A percentile compares a stretch with the other conserved stretches of the same genome.
Evolutionary conservation across 1,284 basidiomycete species (phyloP).

Genomic region (Gymnopus androsaceus): DNA sequence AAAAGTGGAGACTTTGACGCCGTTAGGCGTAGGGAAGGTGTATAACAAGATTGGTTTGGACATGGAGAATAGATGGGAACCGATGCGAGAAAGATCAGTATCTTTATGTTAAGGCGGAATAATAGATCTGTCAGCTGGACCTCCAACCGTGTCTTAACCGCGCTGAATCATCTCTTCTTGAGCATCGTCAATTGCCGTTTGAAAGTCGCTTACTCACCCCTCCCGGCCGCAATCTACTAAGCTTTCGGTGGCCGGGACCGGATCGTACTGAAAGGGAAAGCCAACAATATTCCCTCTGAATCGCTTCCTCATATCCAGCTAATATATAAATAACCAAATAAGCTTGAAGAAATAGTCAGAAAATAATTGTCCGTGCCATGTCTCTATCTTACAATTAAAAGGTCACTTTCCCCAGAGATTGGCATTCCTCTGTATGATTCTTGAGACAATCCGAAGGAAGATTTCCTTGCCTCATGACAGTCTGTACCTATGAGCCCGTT

Average conservation of each 20-base stretch:
- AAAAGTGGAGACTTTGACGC: constrained; percentile 60
- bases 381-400: constrained; percentile 89
- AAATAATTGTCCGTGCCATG: constrained; percentile 58
- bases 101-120: neutral
- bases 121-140: neutral
- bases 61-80: constrained; percentile 22
- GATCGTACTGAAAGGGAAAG: constrained; percentile 45
- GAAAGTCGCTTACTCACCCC: no score
- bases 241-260: constrained; percentile 18
- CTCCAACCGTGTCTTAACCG: no score
- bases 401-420: constrained; percentile 71
- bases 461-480: constrained; percentile 68
- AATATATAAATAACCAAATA: neutral
- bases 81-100: neutral
- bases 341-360: neutral
- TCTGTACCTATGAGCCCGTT: constrained; percentile 78
- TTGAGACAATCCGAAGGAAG: constrained; percentile 80
- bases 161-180: constrained; percentile 11
- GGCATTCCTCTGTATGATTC: constrained; percentile 70
- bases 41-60: constrained; percentile 62
- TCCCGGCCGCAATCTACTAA: neutral
- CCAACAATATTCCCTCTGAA: constrained; percentile 76
- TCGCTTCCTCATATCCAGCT: constrained; percentile 84
- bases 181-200: no score
- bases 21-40: constrained; percentile 68